Evolutionary conservation across 192 early-diverging fungal genomes (phyloP).

Genomic region (Entomortierella lignicola): DNA sequence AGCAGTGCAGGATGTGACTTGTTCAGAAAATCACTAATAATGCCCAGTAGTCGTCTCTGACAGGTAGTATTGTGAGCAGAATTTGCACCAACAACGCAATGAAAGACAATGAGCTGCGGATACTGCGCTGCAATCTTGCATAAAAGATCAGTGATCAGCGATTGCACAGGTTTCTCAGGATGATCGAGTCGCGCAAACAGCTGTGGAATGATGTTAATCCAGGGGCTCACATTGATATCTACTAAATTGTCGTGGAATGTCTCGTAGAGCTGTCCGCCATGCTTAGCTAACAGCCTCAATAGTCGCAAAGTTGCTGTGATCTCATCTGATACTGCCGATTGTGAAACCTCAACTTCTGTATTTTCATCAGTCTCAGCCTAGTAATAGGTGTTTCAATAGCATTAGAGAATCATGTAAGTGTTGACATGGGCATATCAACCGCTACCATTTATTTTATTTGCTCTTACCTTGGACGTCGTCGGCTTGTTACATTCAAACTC

Average conservation of each 20-base stretch:
- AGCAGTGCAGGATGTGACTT: conserved; percentile 58
- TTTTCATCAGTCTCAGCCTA: conserved; percentile 37
- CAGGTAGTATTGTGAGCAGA: conserved; percentile 55
- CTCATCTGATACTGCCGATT: conserved; percentile 54
- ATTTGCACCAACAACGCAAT: conserved; percentile 66
- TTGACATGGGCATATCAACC: neutral
- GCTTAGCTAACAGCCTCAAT: conserved; percentile 71
- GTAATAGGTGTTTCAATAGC: neutral
- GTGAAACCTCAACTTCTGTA: conserved; percentile 19
- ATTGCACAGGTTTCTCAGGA: conserved; percentile 65
- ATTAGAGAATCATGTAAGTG: neutral
- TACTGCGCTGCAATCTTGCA: conserved; percentile 66
- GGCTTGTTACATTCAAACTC: conserved; percentile 38
- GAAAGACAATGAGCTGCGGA: conserved; percentile 78
- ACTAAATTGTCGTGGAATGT: conserved; percentile 57
- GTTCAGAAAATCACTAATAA: conserved; percentile 54
- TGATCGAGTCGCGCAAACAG: conserved; percentile 79
- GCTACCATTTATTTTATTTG: no score
- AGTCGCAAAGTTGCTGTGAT: conserved; percentile 71
- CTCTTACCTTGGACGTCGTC: conserved; percentile 31
- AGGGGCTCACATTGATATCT: conserved; percentile 56
- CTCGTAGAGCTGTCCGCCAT: conserved; percentile 63
- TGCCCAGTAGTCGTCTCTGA: conserved; percentile 48
- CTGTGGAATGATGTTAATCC: conserved; percentile 80
- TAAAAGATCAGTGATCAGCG: conserved; percentile 64